A percentile compares a stretch with the other conserved stretches of the same genome.
phyloP scores from a whole-genome alignment of 352 stramenopile species.

The Phytophthora podocarpi region DNA sequence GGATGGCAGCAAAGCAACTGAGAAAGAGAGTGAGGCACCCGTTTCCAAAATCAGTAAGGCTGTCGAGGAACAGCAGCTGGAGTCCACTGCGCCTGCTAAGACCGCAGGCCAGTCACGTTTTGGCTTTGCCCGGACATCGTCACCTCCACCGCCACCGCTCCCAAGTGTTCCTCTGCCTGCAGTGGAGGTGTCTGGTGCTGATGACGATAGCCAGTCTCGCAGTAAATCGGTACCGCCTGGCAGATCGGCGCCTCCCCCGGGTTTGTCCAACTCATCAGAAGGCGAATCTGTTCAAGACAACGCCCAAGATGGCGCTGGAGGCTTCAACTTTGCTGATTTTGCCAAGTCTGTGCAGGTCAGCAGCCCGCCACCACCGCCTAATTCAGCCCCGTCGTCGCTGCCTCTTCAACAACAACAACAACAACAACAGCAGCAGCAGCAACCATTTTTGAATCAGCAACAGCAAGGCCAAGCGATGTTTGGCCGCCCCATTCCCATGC shows the following conservation, averaged over 20 bases:
- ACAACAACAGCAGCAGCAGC: constrained; percentile 21
- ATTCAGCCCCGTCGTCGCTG: constrained; percentile 15
- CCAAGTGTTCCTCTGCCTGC: constrained; percentile 6
- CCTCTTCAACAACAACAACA: constrained; percentile 19
- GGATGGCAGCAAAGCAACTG: constrained; percentile 4
- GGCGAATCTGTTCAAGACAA: constrained; percentile 4
- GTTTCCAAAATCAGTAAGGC: constrained; percentile 3
- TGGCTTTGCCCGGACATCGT: constrained; percentile 50
- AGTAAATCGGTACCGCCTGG: constrained; percentile 23
- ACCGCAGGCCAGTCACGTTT: constrained; percentile 48
- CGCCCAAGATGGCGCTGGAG: constrained; percentile 9
- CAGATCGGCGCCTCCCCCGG: constrained; percentile 29
- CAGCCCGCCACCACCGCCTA: constrained; percentile 19
- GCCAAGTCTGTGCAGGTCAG: constrained; percentile 47
- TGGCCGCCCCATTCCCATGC: constrained; percentile 30
- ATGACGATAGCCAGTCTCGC: constrained; percentile 11
- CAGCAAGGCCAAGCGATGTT: constrained; percentile 32
- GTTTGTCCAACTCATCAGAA: constrained; percentile 25
- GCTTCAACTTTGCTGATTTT: constrained; percentile 56
- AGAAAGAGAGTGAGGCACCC: constrained; percentile 1
- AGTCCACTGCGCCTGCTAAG: not conserved
- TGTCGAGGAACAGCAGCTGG: constrained; percentile 19
- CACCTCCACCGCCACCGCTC: constrained; percentile 9
- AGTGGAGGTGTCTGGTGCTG: not conserved
- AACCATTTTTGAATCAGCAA: constrained; percentile 33